A percentile compares a stretch with the other conserved stretches of the same genome.
phyloP scores from a whole-genome alignment of 371 early-diverging fungal genomes.

The Mucor mucedo region DNA sequence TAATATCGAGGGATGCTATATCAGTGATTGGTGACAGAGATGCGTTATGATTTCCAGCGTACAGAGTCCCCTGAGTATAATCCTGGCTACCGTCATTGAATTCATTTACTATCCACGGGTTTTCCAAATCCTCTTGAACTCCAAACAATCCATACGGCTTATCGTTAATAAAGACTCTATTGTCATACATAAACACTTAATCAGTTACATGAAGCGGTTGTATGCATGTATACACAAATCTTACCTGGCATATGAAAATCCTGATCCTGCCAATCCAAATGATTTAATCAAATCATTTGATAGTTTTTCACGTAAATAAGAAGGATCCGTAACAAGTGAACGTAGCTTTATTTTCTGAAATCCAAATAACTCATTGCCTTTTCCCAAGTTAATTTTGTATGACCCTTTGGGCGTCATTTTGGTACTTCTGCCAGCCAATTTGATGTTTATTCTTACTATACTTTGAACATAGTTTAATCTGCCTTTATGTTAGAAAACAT shows the following conservation, averaged over 20 bases:
- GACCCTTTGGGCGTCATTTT: slow-evolving; percentile 23
- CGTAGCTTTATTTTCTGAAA: slow-evolving; percentile 39
- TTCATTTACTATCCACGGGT: slow-evolving; percentile 39
- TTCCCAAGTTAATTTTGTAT: slow-evolving; percentile 28
- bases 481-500: neutral
- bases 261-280: slow-evolving; percentile 29
- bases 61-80: slow-evolving; percentile 31
- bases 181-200: neutral
- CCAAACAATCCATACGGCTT: slow-evolving; percentile 39
- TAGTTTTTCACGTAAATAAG: slow-evolving; percentile 38
- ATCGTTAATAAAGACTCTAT: slow-evolving; percentile 40
- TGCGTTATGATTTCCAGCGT: slow-evolving; percentile 18
- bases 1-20: slow-evolving; percentile 3
- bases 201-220: neutral
- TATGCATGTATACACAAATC: neutral
- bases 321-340: slow-evolving; percentile 35
- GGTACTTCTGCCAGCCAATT: slow-evolving; percentile 31
- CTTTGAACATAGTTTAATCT: slow-evolving; percentile 3
- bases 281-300: slow-evolving; percentile 28
- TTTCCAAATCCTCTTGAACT: slow-evolving; percentile 34
- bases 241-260: slow-evolving; percentile 34
- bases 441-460: slow-evolving; percentile 10
- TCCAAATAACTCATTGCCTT: slow-evolving; percentile 30
- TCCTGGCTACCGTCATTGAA: slow-evolving; percentile 34
- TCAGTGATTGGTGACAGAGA: neutral